Evolutionary conservation across 352 stramenopile species (phyloP).

Genomic region (Aphanomyces euteiches): DNA sequence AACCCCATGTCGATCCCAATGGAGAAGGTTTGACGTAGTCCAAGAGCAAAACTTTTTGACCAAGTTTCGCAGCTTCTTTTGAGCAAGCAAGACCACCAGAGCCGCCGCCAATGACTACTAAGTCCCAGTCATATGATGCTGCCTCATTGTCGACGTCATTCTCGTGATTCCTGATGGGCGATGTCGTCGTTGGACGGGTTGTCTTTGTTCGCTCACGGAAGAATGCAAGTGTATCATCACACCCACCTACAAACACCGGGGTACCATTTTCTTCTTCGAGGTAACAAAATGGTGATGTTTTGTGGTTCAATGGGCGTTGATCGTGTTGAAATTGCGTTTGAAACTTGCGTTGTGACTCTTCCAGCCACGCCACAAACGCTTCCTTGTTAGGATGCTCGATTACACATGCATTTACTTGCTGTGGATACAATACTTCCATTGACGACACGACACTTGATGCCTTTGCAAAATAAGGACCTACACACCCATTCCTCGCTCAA

Average conservation of each 20-base stretch:
- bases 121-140: slow-evolving; percentile 69
- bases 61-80: slow-evolving; percentile 91
- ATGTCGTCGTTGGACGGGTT: not conserved
- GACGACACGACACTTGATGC: slow-evolving; percentile 51
- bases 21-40: slow-evolving; percentile 94
- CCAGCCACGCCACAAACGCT: slow-evolving; percentile 56
- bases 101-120: slow-evolving; percentile 79
- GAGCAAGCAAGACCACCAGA: slow-evolving; percentile 91
- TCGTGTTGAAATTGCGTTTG: slow-evolving; percentile 39
- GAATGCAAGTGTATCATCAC: slow-evolving; percentile 57
- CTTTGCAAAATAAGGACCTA: slow-evolving; percentile 56
- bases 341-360: slow-evolving; percentile 40
- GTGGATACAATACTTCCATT: slow-evolving; percentile 65
- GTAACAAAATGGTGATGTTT: slow-evolving; percentile 77
- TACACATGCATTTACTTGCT: slow-evolving; percentile 40
- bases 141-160: slow-evolving; percentile 31
- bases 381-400: slow-evolving; percentile 60
- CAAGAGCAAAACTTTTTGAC: slow-evolving; percentile 93
- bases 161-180: slow-evolving; percentile 30
- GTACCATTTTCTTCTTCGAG: slow-evolving; percentile 35
- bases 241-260: slow-evolving; percentile 59
- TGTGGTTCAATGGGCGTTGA: slow-evolving; percentile 46
- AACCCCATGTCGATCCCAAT: slow-evolving; percentile 84
- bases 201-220: slow-evolving; percentile 40
- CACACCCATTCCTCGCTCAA: not conserved